Base-by-base conservation (phyloP, 1,284 basidiomycete genomes). In the Naganishia albida region DNA sequence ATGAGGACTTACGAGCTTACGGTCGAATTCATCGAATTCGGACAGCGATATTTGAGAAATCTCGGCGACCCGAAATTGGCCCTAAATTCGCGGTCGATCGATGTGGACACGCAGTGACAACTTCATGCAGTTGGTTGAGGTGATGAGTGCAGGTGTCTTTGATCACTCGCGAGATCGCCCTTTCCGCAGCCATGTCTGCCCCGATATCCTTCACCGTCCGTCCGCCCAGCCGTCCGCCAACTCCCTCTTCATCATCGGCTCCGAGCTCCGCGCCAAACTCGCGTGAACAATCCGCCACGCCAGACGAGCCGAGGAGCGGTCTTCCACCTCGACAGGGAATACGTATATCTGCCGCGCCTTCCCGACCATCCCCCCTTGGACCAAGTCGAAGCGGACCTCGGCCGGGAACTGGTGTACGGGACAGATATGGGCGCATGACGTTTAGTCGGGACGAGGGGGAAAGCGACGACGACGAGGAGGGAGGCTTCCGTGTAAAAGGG, bases 401-500 rank as follows among this genome's bases (percentile, higher is more conserved):
- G n/a, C n/a, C n/a, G 16, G 50, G 39, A 34, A 26, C 26, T 4
- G 60, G 60, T 30, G 60, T 49, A 1, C 44, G 62, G 39, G 52
- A 63, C 39, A 34, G 23, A n/a, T 44, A 51, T 48, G 59, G 53
- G 15, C 43, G 75, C 18, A 76, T 75, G 25, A 71, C 77, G 49
- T 77, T 77, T 59, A 72, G 70, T 1, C 26, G 43, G 26, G 68
- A 68, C 15, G 73, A 64, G 26, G 62, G 71, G 40, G 67, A 73
- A 40, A 70, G 70, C 16, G 71, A 74, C 20, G 77, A 77, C 40
- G 75, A 76, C 10, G 74, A 77, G 39, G 75, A 76, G 3, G 71
- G 69, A n/a, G 40, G 10, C 10, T 49, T 62, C n/a, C 30, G 28
- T n/a, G 23, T 39, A 8, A 64, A 48, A n/a, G 51, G 50, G 15